Base-by-base conservation (phyloP, 495 filamentous ascomycete species). In the Aspergillus haitiensis region DNA sequence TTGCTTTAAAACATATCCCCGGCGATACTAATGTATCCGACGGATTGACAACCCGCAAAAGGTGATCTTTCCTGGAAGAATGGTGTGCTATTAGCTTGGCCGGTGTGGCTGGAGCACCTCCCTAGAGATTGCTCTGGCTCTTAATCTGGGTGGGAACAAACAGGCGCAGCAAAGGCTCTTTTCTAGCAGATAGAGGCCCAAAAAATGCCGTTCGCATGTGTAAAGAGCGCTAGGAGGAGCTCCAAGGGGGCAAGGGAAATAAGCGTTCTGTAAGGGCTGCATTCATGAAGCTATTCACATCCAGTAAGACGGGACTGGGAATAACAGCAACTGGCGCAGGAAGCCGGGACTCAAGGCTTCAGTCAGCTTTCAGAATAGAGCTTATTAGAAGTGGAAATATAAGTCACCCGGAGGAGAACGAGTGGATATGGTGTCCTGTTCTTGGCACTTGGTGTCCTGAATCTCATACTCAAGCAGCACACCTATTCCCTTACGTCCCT, bases 211-310 rank as follows among this genome's bases (percentile, higher is more conserved):
- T 16, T 16, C 32, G 37, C 16, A 37, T 52, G 12, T 37, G 12
- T n/a, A n/a, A 36, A 18, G 13, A n/a, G 3, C 50, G 50, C 4
- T 0, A 6, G 18, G 50, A 52, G 31, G 31, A 52, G 32, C 32
- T 52, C 3, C 32, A 52, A 15, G 39, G 39, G 15, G 15, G 12
- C 32, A 33, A 34, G 50, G 37, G 32, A 8, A 52, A 37, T 11
- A 42, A 42, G 32, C 50, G 50, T 3, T 15, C 31, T 2, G 6
- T 36, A 2, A 1, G 50, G 5, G 33, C 18, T 5, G 11, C 11
- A 5, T 52, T 36, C 13, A 36, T 52, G 50, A 36, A 52, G n/a
- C 32, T 52, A 6, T 52, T 52, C 12, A 52, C 50, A 16, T 16
- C 50, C 11, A 52, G 32, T 15, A 52, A 37, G 5, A 52, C 37